Evolutionary conservation across 1,284 basidiomycete genomes (phyloP).

Genomic region (Cerrena zonata): DNA sequence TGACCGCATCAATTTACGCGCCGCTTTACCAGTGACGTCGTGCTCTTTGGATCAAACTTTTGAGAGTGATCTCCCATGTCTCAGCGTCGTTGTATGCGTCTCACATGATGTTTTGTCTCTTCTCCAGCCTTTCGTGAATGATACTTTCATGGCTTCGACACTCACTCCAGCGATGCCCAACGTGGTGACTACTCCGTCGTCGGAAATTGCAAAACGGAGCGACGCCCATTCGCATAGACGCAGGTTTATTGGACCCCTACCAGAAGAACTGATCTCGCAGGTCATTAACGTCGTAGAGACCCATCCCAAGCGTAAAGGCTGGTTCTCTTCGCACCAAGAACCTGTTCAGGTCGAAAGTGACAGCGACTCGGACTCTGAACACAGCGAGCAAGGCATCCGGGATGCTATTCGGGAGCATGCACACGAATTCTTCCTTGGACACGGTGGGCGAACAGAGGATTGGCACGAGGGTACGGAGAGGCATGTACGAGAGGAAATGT

Average conservation of each 20-base stretch:
- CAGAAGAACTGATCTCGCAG: conserved; percentile 1
- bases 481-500: conserved; percentile 49
- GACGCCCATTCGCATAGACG: neutral
- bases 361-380: conserved; percentile 10
- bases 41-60: neutral
- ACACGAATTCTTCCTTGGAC: conserved; percentile 53
- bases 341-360: too few relatives aligned
- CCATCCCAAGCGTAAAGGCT: neutral
- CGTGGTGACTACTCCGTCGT: neutral
- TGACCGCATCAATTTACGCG: neutral
- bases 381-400: conserved; percentile 37
- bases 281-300: neutral
- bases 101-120: too few relatives aligned
- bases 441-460: conserved; percentile 57
- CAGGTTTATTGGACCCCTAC: conserved; percentile 6
- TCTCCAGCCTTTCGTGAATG: neutral
- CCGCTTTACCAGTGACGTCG: neutral
- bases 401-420: conserved; percentile 54
- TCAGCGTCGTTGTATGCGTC: neutral
- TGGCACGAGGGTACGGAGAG: conserved; percentile 57
- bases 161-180: neutral
- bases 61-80: neutral
- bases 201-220: neutral
- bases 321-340: neutral
- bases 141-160: neutral